Conservation (phyloP, 805 yeast genomes). For the Pichia paraexigua region DNA sequence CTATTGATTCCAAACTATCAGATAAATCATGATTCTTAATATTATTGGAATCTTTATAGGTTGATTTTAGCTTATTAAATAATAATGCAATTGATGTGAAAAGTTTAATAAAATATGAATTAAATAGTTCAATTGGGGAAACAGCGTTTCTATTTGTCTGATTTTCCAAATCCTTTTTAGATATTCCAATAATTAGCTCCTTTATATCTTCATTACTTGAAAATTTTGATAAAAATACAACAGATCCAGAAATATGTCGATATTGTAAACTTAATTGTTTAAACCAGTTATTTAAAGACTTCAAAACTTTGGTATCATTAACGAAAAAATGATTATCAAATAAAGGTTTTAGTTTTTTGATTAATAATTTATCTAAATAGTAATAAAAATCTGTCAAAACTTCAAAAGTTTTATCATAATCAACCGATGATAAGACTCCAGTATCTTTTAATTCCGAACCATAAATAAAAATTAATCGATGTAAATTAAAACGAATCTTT, state of each 20-base stretch:
- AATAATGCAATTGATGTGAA: conserved; percentile 25
- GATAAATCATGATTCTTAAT: conserved; percentile 10
- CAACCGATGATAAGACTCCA: conserved; percentile 13
- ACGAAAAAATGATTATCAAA: conserved; percentile 25
- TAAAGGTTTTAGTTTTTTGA: conserved; percentile 19
- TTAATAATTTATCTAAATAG: conserved; percentile 22
- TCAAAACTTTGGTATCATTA: conserved; percentile 21
- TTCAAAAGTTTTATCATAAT: conserved; percentile 24
- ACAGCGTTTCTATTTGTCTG: conserved; percentile 21
- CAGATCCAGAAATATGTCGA: conserved; percentile 22
- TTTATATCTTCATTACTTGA: conserved; percentile 21
- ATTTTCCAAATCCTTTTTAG: conserved; percentile 16
- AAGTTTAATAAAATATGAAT: conserved; percentile 24
- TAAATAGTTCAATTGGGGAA: conserved; percentile 23
- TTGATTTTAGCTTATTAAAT: conserved; percentile 18
- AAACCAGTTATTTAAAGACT: conserved; percentile 21
- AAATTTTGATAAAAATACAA: conserved; percentile 24
- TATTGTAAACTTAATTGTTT: conserved; percentile 20
- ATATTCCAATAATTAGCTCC: conserved; percentile 17
- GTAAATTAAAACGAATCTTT: conserved; percentile 21
- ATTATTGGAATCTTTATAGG: conserved; percentile 17
- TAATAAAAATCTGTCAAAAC: conserved; percentile 19
- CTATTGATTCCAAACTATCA: conserved; percentile 13
- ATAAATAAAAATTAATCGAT: conserved; percentile 22
- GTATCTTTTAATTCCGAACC: conserved; percentile 19